Evolutionary conservation across 2,329 filamentous ascomycete species (phyloP).

Genomic region (Colletotrichum sansevieriae): DNA sequence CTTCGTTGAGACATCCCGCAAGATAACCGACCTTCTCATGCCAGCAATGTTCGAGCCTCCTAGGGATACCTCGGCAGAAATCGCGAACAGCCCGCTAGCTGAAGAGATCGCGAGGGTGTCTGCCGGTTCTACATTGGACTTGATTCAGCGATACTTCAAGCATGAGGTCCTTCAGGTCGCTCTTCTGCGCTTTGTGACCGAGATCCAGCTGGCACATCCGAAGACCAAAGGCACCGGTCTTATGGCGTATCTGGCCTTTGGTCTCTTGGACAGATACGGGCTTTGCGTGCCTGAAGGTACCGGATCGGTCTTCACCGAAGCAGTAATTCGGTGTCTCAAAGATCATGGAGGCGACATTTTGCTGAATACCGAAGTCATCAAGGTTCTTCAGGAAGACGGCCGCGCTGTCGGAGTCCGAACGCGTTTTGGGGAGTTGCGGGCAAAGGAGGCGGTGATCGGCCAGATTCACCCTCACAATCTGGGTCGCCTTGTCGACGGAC

Average conservation of each 20-base stretch:
- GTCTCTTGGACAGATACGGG: constrained; percentile 13
- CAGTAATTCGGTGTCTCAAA: constrained; percentile 1
- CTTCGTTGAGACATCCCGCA: background rate
- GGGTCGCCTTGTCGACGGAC: background rate
- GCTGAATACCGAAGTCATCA: background rate
- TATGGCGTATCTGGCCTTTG: constrained; percentile 22
- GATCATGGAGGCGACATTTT: background rate
- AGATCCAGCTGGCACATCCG: constrained; percentile 15
- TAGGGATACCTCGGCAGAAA: constrained; percentile 2
- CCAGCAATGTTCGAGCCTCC: constrained; percentile 18
- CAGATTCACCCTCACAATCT: constrained; percentile 7
- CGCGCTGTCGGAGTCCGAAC: background rate
- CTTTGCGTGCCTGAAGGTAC: constrained; percentile 3
- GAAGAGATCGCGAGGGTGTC: background rate
- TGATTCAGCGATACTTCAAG: constrained; percentile 9
- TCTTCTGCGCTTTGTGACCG: constrained; percentile 9
- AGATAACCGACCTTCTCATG: constrained; percentile 24
- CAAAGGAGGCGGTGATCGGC: background rate
- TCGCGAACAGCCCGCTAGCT: background rate
- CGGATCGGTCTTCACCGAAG: background rate
- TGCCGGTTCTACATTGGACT: background rate
- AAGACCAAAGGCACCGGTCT: constrained; percentile 14
- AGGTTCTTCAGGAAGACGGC: background rate
- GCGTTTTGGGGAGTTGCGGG: background rate
- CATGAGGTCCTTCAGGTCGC: background rate